These are phyloP conservation scores for Rutstroemia sp. DNA, from an alignment of 2,329 filamentous ascomycete species.

Conservation along the genomic window DNA sequence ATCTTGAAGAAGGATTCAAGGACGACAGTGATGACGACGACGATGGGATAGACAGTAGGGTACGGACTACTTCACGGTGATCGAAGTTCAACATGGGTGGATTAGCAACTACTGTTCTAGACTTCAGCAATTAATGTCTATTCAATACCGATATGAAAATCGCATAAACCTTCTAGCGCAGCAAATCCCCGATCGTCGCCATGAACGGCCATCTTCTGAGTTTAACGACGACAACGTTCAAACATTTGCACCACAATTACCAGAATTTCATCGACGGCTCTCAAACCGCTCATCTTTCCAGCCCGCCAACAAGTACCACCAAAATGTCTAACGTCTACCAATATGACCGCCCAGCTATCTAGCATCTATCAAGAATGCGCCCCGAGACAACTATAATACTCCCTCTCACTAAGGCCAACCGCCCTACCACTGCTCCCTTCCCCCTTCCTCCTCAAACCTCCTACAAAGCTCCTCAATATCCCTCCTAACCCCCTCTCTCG, in stretches of 20 bases:
- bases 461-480: constrained; percentile 14
- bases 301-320: background rate
- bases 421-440: constrained; percentile 23
- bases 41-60: constrained; percentile 9
- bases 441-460: constrained; percentile 25
- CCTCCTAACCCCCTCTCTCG: constrained; percentile 15
- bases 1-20: constrained; percentile 69
- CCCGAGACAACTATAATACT: too few relatives aligned
- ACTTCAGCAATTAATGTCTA: background rate
- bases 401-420: background rate
- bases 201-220: too few relatives aligned
- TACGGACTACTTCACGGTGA: constrained; percentile 11
- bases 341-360: background rate
- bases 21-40: constrained; percentile 62
- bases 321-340: background rate
- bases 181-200: too few relatives aligned
- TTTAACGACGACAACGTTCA: too few relatives aligned
- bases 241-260: too few relatives aligned
- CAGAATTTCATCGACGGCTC: too few relatives aligned
- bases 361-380: too few relatives aligned
- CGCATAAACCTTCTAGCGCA: background rate
- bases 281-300: background rate
- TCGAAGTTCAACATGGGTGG: background rate
- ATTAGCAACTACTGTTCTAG: background rate
- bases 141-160: background rate